Conservation (phyloP, 495 filamentous ascomycete species). For the Aspergillus campestris region DNA sequence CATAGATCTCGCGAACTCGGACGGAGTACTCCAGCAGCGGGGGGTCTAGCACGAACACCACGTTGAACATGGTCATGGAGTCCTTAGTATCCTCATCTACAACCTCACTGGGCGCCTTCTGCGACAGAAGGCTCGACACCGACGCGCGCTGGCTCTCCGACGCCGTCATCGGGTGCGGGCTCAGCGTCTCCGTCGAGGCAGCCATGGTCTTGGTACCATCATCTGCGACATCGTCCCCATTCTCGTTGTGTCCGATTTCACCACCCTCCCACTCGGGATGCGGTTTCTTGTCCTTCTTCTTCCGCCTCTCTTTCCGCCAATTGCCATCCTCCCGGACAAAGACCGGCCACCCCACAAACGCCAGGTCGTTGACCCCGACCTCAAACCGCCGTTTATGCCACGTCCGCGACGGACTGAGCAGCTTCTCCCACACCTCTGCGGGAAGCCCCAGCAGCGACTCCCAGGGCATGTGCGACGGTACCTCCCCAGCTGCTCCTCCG, state of each 20-base stretch:
- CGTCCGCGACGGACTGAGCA: conserved; percentile 70
- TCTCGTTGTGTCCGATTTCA: conserved; percentile 35
- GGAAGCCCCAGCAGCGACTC: conserved; percentile 70
- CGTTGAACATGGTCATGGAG: conserved; percentile 91
- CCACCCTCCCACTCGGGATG: conserved; percentile 32
- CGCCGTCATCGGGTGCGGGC: conserved; percentile 17
- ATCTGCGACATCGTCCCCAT: conserved; percentile 28
- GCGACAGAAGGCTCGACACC: conserved; percentile 30
- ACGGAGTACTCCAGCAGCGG: conserved; percentile 66
- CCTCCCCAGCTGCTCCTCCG: conserved; percentile 4
- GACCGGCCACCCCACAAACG: conserved; percentile 80
- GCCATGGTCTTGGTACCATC: conserved; percentile 13
- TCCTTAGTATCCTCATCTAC: conserved; percentile 48
- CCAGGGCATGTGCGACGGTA: conserved; percentile 52
- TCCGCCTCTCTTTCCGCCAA: conserved; percentile 69
- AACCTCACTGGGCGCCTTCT: conserved; percentile 22
- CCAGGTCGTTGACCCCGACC: conserved; percentile 72
- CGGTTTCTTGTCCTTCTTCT: conserved; percentile 51
- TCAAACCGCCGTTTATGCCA: conserved; percentile 86
- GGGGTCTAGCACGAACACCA: conserved; percentile 83
- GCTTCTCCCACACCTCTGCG: conserved; percentile 69
- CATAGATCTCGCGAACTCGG: conserved; percentile 70
- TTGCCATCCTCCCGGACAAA: conserved; percentile 77
- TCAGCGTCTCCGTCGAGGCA: conserved; percentile 29
- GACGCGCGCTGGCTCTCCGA: conserved; percentile 29